phyloP scores from a whole-genome alignment of 768 basidiomycete genomes.

The Phallus indusiatus region DNA sequence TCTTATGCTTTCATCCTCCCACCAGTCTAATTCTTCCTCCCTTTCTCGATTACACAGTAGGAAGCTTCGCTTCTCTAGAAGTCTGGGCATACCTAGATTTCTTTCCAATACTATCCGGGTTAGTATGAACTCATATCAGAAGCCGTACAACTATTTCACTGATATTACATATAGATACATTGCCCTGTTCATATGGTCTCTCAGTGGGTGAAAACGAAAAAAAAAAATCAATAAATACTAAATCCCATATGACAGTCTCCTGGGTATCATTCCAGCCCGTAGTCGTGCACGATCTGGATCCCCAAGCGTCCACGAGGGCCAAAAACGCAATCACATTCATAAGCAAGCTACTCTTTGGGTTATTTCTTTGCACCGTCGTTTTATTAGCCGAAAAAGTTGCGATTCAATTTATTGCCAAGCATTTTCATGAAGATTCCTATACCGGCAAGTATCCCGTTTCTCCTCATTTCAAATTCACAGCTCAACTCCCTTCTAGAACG shows the following conservation, averaged over 20 bases:
- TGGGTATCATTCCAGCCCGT: constrained; percentile 73
- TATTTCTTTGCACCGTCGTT: constrained; percentile 58
- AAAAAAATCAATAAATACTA: not conserved
- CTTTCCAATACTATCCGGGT: constrained; percentile 57
- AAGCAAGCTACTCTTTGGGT: constrained; percentile 61
- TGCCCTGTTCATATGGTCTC: constrained; percentile 59
- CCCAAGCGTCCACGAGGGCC: constrained; percentile 19
- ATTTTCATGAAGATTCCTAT: constrained; percentile 75
- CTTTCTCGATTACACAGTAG: constrained; percentile 54
- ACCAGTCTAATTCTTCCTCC: constrained; percentile 39
- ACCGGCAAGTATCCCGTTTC: constrained; percentile 30
- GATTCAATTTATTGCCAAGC: constrained; percentile 77
- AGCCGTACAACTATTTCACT: too few species aligned
- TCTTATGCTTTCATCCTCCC: not conserved
- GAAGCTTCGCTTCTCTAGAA: constrained; percentile 55
- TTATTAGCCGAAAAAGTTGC: constrained; percentile 76
- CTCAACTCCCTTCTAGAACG: constrained; percentile 43
- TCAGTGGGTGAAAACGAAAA: constrained; percentile 20
- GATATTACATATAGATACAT: constrained; percentile 31
- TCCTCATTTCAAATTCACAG: not conserved
- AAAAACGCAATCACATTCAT: constrained; percentile 36
- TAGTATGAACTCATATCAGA: constrained; percentile 15
- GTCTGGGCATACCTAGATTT: constrained; percentile 74
- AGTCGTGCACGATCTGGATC: constrained; percentile 35
- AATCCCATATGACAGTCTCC: constrained; percentile 14